These are phyloP conservation scores for Myxozyma nipponensis DNA, from an alignment of 805 yeast species.

Conservation along the genomic window DNA sequence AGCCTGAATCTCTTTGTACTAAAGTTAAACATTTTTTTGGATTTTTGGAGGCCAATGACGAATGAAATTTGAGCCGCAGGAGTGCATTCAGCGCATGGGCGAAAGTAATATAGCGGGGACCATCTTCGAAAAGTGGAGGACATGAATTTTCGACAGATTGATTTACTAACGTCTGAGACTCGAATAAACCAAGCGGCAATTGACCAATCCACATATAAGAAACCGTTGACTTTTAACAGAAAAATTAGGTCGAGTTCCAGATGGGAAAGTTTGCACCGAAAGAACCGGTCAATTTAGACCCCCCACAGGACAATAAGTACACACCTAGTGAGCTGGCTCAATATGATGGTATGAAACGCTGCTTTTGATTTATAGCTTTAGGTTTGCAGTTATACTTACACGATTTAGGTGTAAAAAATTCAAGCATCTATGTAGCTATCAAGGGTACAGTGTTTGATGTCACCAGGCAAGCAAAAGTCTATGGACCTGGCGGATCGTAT, in stretches of 20 bases:
- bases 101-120: too few relatives aligned
- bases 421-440: constrained; percentile 65
- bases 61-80: too few relatives aligned
- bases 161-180: too few relatives aligned
- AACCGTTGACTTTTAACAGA: neutral
- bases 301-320: constrained; percentile 48
- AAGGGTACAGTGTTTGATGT: constrained; percentile 80
- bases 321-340: constrained; percentile 43
- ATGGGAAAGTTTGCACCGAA: constrained; percentile 48
- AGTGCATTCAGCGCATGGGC: too few relatives aligned
- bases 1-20: too few relatives aligned
- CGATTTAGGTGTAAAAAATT: constrained; percentile 39
- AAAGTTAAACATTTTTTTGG: too few relatives aligned
- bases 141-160: too few relatives aligned
- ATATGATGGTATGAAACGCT: constrained; percentile 43
- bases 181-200: too few relatives aligned
- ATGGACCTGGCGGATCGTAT: constrained; percentile 75
- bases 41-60: too few relatives aligned
- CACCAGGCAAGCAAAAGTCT: constrained; percentile 56
- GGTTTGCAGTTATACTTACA: neutral
- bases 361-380: neutral
- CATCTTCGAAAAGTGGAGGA: too few relatives aligned
- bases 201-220: neutral
- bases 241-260: neutral
- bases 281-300: constrained; percentile 48